Evolutionary conservation across 345 rosid species (phyloP), one percentile per base, ranked within the genome.

Genomic region (Angophora floribunda): DNA sequence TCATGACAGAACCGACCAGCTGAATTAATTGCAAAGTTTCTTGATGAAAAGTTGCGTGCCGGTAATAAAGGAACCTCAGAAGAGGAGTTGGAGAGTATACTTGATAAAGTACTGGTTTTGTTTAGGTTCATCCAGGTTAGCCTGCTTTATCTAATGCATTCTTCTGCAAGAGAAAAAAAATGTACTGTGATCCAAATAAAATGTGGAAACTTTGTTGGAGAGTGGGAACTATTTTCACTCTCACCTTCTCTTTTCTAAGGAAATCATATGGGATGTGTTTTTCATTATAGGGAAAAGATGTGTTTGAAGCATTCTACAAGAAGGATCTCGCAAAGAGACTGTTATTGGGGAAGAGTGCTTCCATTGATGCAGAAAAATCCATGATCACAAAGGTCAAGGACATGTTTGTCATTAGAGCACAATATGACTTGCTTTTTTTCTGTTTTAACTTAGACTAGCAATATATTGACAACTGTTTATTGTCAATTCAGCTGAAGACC

Each of bases 21-120:
- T 79, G 99, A 98, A 93, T 93, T 98, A 91, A 98, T 98, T 70
- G 99, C 99, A 21, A 98, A 98, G 92, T 98, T 97, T 93, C 92
- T 97, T 94, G 99, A 98, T 89, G 99, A 97, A 89, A 98, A 98
- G 92, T 97, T 98, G 89, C 99, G 99, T 90, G 99, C 99, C 93
- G 99, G 99, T 86, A 98, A 98, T 90, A 98, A 98, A 94, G 99
- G 99, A 91, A 97, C 99, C 87, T 97, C 99, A 32, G 99, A 98
- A 94, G 99, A 98, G 95, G 99, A 98, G 92, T 93, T 97, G 95
- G 99, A 98, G 99, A 94, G 95, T 70, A 97, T 93, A 70, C 99
- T 98, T 89, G 99, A 98, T 89, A 97, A 95, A 95, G 99, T 97
- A 86, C 94, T 98, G 93, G 99, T 98, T 87, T 93, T 98, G 85